Evolutionary conservation across 768 basidiomycete species (phyloP).

Genomic region (Auriculariales sp.): DNA sequence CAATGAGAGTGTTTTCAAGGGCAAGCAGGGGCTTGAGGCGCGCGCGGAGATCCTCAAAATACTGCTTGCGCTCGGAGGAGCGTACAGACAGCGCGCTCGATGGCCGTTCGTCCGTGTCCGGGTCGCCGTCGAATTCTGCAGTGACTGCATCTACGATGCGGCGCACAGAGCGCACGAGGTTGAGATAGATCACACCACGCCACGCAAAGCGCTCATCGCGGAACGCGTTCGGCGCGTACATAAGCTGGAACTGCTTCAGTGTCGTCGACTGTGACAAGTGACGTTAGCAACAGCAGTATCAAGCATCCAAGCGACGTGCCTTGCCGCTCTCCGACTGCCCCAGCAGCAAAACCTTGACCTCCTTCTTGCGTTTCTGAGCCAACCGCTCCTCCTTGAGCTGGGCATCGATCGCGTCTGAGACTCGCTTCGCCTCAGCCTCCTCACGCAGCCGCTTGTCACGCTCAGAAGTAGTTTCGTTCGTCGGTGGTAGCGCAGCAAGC

Average conservation of each 20-base stretch:
- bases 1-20: conserved; percentile 56
- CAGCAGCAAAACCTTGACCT: conserved; percentile 64
- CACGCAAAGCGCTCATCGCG: conserved; percentile 70
- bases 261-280: conserved; percentile 7
- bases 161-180: conserved; percentile 69
- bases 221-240: conserved; percentile 66
- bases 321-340: conserved; percentile 87
- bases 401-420: conserved; percentile 68
- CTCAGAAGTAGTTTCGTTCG: conserved; percentile 53
- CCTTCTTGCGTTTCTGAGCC: conserved; percentile 41
- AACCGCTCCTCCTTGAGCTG: conserved; percentile 53
- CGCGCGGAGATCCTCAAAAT: not conserved
- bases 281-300: conserved; percentile 23
- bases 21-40: conserved; percentile 53
- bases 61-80: not conserved
- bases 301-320: conserved; percentile 79
- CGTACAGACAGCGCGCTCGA: not conserved
- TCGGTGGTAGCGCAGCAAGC: conserved; percentile 51
- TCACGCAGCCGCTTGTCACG: conserved; percentile 48
- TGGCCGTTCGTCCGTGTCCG: not conserved
- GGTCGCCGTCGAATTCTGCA: conserved; percentile 36
- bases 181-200: conserved; percentile 80
- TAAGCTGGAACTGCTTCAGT: conserved; percentile 47
- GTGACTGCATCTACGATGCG: conserved; percentile 65
- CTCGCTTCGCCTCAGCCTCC: conserved; percentile 57